Conservation (phyloP, 2,329 filamentous ascomycete genomes). For the Apiospora phragmitis region DNA sequence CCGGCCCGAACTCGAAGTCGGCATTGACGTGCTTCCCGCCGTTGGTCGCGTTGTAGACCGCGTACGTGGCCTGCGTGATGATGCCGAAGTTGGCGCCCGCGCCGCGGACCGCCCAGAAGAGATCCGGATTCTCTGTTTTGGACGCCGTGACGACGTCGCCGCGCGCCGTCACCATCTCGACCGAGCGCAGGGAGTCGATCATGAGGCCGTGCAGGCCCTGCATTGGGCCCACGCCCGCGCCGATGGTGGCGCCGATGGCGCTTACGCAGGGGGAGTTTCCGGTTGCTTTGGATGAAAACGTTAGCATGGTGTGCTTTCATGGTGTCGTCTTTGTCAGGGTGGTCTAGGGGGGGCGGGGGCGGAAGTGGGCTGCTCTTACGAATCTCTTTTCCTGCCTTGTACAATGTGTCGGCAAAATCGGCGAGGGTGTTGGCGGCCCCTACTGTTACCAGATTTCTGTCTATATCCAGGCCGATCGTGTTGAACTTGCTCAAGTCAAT, state of each 20-base stretch:
- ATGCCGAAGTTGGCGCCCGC: constrained; percentile 23
- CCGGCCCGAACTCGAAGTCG: not conserved
- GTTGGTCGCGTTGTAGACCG: not conserved
- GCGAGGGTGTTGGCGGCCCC: not conserved
- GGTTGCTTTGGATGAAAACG: not conserved
- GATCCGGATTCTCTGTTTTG: constrained; percentile 14
- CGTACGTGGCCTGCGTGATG: not conserved
- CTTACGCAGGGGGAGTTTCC: constrained; percentile 11
- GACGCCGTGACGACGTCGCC: constrained; percentile 20
- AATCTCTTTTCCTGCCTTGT: not conserved
- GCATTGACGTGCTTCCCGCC: constrained; percentile 16
- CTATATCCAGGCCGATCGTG: not conserved
- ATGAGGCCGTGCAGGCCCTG: constrained; percentile 21
- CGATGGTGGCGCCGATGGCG: constrained; percentile 19
- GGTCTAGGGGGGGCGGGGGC: too few relatives aligned
- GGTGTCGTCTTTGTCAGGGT: not conserved
- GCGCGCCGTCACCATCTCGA: constrained; percentile 17
- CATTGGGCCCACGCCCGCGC: constrained; percentile 19
- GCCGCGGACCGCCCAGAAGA: constrained; percentile 26
- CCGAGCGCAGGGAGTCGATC: constrained; percentile 17
- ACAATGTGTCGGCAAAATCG: not conserved
- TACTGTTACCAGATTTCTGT: not conserved
- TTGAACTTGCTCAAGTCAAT: not conserved
- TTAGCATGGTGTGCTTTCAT: not conserved
- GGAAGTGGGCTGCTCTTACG: too few relatives aligned